Evolutionary conservation across 2,329 filamentous ascomycete species (phyloP).

Genomic region (Botrytis aclada): DNA sequence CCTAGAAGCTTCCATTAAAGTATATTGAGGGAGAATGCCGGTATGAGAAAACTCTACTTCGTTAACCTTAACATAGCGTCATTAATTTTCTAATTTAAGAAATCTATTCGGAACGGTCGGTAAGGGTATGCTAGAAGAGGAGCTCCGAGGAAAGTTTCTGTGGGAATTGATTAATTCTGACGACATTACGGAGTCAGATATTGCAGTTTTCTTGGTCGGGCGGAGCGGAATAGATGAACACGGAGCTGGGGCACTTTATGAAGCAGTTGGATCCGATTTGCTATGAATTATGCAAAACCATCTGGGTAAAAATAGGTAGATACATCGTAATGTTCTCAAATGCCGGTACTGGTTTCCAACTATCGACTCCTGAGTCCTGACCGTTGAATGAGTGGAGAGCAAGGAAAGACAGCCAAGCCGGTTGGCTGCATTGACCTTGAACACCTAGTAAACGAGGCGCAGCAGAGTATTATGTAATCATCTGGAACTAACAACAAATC

Average conservation of each 20-base stretch:
- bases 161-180: not conserved
- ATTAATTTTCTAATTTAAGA: constrained; percentile 5
- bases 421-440: not conserved
- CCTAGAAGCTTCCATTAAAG: not conserved
- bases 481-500: not conserved
- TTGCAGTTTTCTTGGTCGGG: not conserved
- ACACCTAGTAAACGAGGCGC: not conserved
- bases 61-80: not conserved
- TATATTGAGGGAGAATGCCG: not conserved
- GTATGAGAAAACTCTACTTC: not conserved
- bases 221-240: not conserved
- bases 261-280: not conserved
- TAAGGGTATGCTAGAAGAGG: not conserved
- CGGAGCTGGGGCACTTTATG: not conserved
- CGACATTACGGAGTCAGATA: not conserved
- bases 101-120: not conserved
- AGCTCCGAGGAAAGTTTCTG: not conserved
- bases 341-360: not conserved
- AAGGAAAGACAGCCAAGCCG: not conserved
- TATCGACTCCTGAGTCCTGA: not conserved
- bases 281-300: not conserved
- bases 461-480: constrained; percentile 1
- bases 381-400: not conserved
- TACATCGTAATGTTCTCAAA: not conserved
- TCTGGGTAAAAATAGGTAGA: not conserved